Conservation (phyloP, 306 rosid species). For the Vachellia pachyceras region DNA sequence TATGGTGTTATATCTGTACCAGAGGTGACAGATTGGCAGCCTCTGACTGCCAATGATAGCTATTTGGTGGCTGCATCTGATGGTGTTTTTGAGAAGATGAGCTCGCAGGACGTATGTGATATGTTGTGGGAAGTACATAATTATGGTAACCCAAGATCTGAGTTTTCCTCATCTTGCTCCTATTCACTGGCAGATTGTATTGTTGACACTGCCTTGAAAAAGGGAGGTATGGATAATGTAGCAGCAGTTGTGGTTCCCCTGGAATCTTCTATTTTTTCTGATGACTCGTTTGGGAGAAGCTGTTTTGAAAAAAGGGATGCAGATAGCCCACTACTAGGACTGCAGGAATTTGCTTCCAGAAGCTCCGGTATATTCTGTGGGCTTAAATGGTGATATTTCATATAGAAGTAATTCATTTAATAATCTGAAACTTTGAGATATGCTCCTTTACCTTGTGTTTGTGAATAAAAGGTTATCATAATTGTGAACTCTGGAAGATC, state of each 20-base stretch:
- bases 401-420: not conserved
- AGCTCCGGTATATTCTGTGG: conserved; percentile 61
- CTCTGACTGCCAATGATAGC: conserved; percentile 84
- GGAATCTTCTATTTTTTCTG: conserved; percentile 50
- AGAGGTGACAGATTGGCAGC: conserved; percentile 93
- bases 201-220: conserved; percentile 67
- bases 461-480: conserved; percentile 20
- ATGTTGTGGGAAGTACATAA: conserved; percentile 75
- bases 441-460: conserved; percentile 18
- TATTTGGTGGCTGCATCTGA: conserved; percentile 94
- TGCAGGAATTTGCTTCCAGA: conserved; percentile 48
- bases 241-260: conserved; percentile 91
- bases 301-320: conserved; percentile 52
- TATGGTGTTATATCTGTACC: conserved; percentile 93
- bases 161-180: conserved; percentile 64
- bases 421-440: conserved; percentile 18
- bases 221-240: conserved; percentile 90
- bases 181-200: conserved; percentile 83
- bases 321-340: conserved; percentile 43
- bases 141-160: conserved; percentile 48
- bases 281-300: conserved; percentile 43
- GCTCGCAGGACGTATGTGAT: conserved; percentile 90
- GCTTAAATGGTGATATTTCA: conserved; percentile 21
- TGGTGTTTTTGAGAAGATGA: conserved; percentile 90
- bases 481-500: conserved; percentile 24